Conservation (phyloP, 306 rosid species). For the Hippophae rhamnoides region DNA sequence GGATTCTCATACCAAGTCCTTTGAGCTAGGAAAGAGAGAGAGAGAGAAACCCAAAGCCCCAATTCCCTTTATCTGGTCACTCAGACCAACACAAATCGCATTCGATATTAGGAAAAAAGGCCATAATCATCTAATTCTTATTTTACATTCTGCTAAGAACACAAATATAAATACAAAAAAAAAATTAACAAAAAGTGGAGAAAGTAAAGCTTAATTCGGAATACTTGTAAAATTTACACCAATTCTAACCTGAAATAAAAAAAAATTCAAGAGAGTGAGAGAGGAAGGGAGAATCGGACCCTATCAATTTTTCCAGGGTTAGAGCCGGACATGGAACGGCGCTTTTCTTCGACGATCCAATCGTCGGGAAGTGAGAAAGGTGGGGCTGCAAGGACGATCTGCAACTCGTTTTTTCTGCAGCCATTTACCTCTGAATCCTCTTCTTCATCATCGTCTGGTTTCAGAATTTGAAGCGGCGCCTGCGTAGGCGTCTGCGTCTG, state of each 20-base stretch:
- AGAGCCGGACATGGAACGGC: constrained; percentile 11
- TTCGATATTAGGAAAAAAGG: no score
- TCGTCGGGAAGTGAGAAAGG: constrained; percentile 34
- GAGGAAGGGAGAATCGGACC: constrained; percentile 15
- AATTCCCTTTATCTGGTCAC: no score
- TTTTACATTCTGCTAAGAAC: no score
- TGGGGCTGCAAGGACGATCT: constrained; percentile 8
- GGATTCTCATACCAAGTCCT: no score
- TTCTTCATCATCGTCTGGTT: not conserved
- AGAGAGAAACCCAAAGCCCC: no score
- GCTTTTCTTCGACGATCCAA: constrained; percentile 38
- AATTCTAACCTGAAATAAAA: not conserved
- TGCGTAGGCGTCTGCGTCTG: constrained; percentile 4
- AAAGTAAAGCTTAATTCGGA: not conserved
- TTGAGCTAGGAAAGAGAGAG: no score
- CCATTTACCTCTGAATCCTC: not conserved
- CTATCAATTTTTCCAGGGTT: constrained; percentile 19
- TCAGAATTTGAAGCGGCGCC: constrained; percentile 11
- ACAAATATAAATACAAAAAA: no score
- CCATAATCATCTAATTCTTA: no score
- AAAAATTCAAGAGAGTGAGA: not conserved
- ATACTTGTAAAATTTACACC: constrained; percentile 5
- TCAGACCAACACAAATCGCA: no score
- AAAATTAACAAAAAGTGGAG: no score
- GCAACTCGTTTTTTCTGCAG: constrained; percentile 12